These are phyloP conservation scores for Linum tenue DNA, from an alignment of 345 rosid genomes.

Conservation along the genomic window DNA sequence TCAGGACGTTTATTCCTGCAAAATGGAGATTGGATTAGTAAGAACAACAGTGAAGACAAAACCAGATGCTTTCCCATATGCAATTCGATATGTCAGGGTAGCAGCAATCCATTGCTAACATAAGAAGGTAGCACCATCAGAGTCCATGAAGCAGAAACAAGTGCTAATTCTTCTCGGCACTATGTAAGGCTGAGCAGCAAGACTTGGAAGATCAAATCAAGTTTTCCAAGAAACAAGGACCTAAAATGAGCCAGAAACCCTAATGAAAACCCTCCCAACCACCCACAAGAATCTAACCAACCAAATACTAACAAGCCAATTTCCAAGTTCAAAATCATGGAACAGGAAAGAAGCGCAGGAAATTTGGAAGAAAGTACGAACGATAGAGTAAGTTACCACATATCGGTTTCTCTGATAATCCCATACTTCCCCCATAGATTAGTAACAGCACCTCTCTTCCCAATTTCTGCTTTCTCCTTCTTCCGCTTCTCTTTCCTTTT, in stretches of 20 bases:
- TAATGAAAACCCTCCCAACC: no score
- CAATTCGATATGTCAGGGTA: no score
- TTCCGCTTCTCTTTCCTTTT: slow-evolving; percentile 8
- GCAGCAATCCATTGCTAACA: no score
- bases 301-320: not conserved
- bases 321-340: not conserved
- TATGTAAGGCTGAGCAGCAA: no score
- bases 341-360: not conserved
- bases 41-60: not conserved
- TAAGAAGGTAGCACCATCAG: no score
- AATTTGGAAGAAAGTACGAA: not conserved
- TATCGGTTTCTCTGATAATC: slow-evolving; percentile 80
- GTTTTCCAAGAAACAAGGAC: no score
- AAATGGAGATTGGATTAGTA: not conserved
- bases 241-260: not conserved
- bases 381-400: slow-evolving; percentile 49
- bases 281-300: not conserved
- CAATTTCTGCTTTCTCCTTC: slow-evolving; percentile 14
- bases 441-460: slow-evolving; percentile 62
- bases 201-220: no score
- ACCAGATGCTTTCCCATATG: no score
- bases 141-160: no score
- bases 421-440: slow-evolving; percentile 94
- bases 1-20: slow-evolving; percentile 94
- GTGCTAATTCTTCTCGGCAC: no score